Percentiles rank a stretch among this genome's conserved stretches.
These are phyloP conservation scores for Murraya koenigii DNA, from an alignment of 345 rosid species.

Conservation along the genomic window DNA sequence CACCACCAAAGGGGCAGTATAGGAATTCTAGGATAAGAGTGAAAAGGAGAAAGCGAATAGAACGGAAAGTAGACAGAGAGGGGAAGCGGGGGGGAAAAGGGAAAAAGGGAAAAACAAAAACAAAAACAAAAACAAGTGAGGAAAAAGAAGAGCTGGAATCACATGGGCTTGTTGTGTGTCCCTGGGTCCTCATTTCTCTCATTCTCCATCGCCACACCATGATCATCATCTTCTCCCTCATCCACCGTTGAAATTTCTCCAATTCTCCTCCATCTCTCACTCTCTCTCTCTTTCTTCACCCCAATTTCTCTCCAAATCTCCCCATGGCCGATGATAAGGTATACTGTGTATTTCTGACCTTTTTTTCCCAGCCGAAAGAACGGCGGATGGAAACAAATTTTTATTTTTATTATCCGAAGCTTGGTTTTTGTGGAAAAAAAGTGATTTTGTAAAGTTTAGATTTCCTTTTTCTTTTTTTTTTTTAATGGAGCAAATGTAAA, in stretches of 20 bases:
- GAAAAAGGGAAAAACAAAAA: background rate
- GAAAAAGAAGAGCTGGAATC: slow-evolving; percentile 35
- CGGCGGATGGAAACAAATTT: background rate
- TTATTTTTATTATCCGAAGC: background rate
- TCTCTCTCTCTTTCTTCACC: background rate
- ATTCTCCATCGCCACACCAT: slow-evolving; percentile 20
- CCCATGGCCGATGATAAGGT: slow-evolving; percentile 85
- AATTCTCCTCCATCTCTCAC: background rate
- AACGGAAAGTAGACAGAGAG: slow-evolving; percentile 36
- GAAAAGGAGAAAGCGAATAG: slow-evolving; percentile 24
- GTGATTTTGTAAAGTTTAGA: background rate
- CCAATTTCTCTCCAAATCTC: slow-evolving; percentile 5
- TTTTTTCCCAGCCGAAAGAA: background rate
- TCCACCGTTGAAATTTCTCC: slow-evolving; percentile 22
- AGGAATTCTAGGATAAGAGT: background rate
- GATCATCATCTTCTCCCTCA: slow-evolving; percentile 24
- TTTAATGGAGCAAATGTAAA: background rate
- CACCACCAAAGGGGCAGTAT: background rate
- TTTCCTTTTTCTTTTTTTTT: background rate
- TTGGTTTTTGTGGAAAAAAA: background rate
- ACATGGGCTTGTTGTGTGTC: slow-evolving; percentile 49
- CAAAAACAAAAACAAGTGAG: slow-evolving; percentile 3
- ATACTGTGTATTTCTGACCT: background rate
- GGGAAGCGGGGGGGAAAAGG: slow-evolving; percentile 12
- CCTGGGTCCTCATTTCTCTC: slow-evolving; percentile 20